Evolutionary conservation across 106 monocot genomes (phyloP).

Genomic region (Acorus calamus): DNA sequence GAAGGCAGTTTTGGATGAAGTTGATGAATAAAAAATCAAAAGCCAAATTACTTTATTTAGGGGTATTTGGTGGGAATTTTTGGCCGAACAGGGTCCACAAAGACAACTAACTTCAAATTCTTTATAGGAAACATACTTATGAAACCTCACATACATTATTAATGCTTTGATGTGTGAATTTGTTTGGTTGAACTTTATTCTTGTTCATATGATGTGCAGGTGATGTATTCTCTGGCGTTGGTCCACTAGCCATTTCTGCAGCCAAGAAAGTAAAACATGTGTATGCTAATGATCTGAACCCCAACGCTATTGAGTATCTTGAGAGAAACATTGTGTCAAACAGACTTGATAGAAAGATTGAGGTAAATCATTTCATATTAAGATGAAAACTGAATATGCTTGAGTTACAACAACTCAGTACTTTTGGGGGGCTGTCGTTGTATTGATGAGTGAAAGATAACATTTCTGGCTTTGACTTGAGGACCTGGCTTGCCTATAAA

Average conservation of each 20-base stretch:
- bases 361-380: slow-evolving; percentile 33
- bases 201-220: slow-evolving; percentile 25
- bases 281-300: slow-evolving; percentile 97
- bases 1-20: too few species aligned
- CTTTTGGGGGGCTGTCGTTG: neutral
- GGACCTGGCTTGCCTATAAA: too few species aligned
- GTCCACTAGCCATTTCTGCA: slow-evolving; percentile 82
- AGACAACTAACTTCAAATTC: too few species aligned
- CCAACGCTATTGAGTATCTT: slow-evolving; percentile 81
- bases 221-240: slow-evolving; percentile 95
- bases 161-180: neutral
- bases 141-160: too few species aligned
- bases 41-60: too few species aligned
- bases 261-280: slow-evolving; percentile 86
- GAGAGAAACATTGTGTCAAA: slow-evolving; percentile 82
- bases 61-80: too few species aligned
- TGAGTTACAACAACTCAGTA: neutral
- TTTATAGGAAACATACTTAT: too few species aligned
- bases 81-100: too few species aligned
- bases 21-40: too few species aligned
- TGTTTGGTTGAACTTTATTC: neutral
- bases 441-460: too few species aligned
- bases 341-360: slow-evolving; percentile 81
- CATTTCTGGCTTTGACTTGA: too few species aligned
- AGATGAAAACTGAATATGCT: neutral